Evolutionary conservation across 2,329 filamentous ascomycete species (phyloP), one percentile per base, ranked within the genome.

Genomic region (Berkeleyomyces rouxiae): DNA sequence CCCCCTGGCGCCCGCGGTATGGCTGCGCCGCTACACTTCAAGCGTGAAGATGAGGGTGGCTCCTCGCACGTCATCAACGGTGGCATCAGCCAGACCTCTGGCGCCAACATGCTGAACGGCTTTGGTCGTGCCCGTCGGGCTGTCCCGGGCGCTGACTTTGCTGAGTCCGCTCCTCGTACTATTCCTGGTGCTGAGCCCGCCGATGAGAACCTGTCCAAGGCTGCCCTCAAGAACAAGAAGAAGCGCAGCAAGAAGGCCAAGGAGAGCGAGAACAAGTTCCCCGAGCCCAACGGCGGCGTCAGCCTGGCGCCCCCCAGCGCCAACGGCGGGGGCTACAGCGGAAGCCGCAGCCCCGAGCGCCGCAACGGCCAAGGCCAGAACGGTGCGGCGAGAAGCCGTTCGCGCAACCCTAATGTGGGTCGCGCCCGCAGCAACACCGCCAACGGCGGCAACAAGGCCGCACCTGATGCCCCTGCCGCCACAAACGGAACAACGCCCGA

Each of bases 141-240:
- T 66, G 85, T 99, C 16, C 93, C 93, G 3, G 93, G 93, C 39
- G 91, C 92, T 3, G 91, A 96, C 70, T 78, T 85, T 39, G 79
- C 79, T 1, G 82, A 85, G 63, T 82, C 87, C n/a, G 83, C 86
- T 66, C 81, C 81, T 61, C 83, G 85, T 57, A 82, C 81, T 66
- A 79, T 88, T 55, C 83, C 85, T 36, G 80, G 81, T 4, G 83
- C 86, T 11, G 82, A 80, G 65, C 77, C 81, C 43, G 85, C 80
- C 72, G 87, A 90, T 65, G 88, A 88, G 68, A 85, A 81, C 68
- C 73, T 93, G 66, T 91, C 88, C 66, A 95, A 93, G 76, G 83
- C 87, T 61, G 90, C 88, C 10, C 77, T 89, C 68, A 96, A 96
- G 81, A 96, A 96, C 76, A 97, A 97, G 83, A 97, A 97, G 83